These are phyloP conservation scores for Escallonia rubra DNA, from an alignment of 129 eudicot genomes.

Conservation along the genomic window DNA sequence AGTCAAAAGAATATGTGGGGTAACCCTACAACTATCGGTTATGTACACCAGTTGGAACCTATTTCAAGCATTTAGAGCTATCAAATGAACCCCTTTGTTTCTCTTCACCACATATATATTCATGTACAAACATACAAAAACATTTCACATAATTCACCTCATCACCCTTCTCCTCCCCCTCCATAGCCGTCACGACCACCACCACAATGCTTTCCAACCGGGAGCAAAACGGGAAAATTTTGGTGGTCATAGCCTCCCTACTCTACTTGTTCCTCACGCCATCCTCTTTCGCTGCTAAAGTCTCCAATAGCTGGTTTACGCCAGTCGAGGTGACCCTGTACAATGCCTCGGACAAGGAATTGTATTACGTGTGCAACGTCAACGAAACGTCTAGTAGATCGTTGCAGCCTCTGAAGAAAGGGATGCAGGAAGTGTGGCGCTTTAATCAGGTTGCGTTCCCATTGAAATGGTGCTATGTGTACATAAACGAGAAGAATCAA, in stretches of 20 bases:
- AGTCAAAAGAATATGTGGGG: no score
- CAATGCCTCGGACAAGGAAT: not conserved
- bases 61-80: no score
- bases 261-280: not conserved
- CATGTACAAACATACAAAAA: no score
- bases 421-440: not conserved
- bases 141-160: no score
- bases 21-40: no score
- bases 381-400: not conserved
- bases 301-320: not conserved
- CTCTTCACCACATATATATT: no score
- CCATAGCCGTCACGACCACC: conserved; percentile 3
- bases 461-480: conserved; percentile 30
- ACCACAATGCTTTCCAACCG: conserved; percentile 7
- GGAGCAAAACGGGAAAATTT: not conserved
- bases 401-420: not conserved
- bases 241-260: not conserved
- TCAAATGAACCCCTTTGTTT: no score
- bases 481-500: conserved; percentile 6
- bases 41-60: no score
- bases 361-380: not conserved
- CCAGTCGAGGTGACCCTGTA: not conserved
- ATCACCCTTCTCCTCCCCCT: not conserved
- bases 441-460: conserved; percentile 22
- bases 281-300: not conserved